Evolutionary conservation across 306 rosid species (phyloP).

Genomic region (Sphenostylis stenocarpa): DNA sequence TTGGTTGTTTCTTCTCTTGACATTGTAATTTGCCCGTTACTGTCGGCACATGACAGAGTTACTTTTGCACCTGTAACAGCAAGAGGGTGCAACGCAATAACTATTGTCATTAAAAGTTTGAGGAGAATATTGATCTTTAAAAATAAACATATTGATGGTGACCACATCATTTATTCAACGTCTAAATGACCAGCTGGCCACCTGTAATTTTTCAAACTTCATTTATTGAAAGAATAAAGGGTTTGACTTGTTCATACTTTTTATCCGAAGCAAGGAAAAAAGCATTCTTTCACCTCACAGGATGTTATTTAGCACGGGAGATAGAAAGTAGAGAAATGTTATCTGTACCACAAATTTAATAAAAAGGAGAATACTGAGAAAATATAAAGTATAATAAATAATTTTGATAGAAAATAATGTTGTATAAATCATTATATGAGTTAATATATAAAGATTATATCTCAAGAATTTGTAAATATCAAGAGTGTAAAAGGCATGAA

Average conservation of each 20-base stretch:
- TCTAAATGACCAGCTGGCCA: conserved; percentile 4
- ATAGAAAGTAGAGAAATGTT: background rate
- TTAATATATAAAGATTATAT: too few relatives aligned
- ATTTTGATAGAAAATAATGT: too few relatives aligned
- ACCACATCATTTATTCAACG: background rate
- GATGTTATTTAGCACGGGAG: background rate
- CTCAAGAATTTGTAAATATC: background rate
- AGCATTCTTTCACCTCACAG: background rate
- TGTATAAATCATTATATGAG: too few relatives aligned
- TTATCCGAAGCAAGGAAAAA: background rate
- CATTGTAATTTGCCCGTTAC: conserved; percentile 60
- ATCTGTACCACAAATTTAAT: background rate
- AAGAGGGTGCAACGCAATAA: conserved; percentile 20
- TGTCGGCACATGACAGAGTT: conserved; percentile 59
- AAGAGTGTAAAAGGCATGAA: background rate
- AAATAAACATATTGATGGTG: background rate
- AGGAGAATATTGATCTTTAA: background rate
- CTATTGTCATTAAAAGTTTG: background rate
- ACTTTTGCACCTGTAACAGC: conserved; percentile 69
- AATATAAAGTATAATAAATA: too few relatives aligned
- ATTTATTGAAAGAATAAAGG: conserved; percentile 8
- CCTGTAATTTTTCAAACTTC: conserved; percentile 12
- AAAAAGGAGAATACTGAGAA: too few relatives aligned
- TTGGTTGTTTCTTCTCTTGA: conserved; percentile 85
- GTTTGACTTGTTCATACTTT: background rate